Percentiles rank a stretch among this genome's conserved stretches.
These are phyloP conservation scores for Coffea humblotiana DNA, from an alignment of 305 asterid genomes.

Conservation along the genomic window DNA sequence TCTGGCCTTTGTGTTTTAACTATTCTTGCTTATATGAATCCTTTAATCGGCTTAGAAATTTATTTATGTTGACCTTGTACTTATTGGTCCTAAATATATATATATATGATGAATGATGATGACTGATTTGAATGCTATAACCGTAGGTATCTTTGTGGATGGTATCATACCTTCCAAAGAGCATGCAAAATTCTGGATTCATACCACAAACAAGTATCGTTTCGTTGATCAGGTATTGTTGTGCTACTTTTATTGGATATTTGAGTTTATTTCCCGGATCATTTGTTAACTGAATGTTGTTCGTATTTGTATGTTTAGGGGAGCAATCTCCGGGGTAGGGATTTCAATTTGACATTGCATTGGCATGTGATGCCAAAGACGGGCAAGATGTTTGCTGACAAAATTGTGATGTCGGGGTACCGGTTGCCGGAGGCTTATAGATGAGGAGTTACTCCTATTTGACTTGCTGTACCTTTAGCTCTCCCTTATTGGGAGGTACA, in stretches of 20 bases:
- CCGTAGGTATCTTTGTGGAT: conserved; percentile 85
- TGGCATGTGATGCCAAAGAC: conserved; percentile 99
- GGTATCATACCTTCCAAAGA: conserved; percentile 82
- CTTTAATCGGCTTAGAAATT: background rate
- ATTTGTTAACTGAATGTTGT: background rate
- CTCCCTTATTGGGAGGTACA: background rate
- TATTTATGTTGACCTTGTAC: background rate
- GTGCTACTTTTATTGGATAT: background rate
- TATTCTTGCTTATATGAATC: background rate
- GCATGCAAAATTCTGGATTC: conserved; percentile 74
- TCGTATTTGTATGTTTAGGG: conserved; percentile 46
- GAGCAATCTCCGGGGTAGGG: conserved; percentile 80
- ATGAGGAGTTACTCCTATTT: conserved; percentile 26
- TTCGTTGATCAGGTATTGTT: conserved; percentile 68
- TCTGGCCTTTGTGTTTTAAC: background rate
- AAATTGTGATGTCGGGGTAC: conserved; percentile 80
- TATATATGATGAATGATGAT: background rate
- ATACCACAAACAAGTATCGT: conserved; percentile 80
- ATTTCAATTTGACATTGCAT: conserved; percentile 78
- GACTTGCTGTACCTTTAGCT: background rate
- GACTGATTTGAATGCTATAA: conserved; percentile 24
- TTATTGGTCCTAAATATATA: background rate
- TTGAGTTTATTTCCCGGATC: background rate
- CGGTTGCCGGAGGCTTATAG: conserved; percentile 69
- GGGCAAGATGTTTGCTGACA: conserved; percentile 91